Base-by-base conservation (phyloP, 208 protist genomes). In the Trypanosoma avium region DNA sequence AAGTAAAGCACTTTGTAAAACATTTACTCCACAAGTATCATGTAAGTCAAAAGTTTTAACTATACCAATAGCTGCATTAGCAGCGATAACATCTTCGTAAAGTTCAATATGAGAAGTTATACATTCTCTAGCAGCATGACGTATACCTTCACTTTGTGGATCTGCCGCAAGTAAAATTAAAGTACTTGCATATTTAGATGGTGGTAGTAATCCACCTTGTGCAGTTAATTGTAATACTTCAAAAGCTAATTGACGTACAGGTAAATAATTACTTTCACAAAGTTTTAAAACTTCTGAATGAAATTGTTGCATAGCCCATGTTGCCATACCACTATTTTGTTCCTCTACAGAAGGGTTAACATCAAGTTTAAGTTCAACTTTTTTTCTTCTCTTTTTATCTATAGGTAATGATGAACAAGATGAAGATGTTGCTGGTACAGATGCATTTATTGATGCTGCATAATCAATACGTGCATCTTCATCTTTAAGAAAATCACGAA, bases 311-410 rank as follows among this genome's bases (percentile, higher is more conserved):
- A 96, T 76, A 26, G 91, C 53, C 87, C 90, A 96, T 13, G 87
- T 91, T 21, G 81, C 70, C 87, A 96, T 93, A 53, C 90, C 90
- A 61, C 87, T 96, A 67, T 92, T 96, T 57, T 89, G 76, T 32
- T 92, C 86, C 29, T 75, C 71, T 48, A 69, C 32, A 29, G 27
- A 35, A 6, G 57, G 53, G 13, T 55, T 27, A n/a, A 21, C n/a
- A 10, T 55, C 53, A n/a, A 60, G 26, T 0, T 55, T 33, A 7
- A 70, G 45, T 21, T 52, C 64, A 0, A 53, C 64, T 46, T n/a
- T 33, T 13, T 24, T 32, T 53, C 29, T 40, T 40, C 42, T 6
- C n/a, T 49, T 35, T 46, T 8, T 1, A 29, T 35, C 36, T 29
- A 17, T 36, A 43, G 26, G 53, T 9, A 36, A 21, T 42, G 19